Evolutionary conservation across 352 stramenopile genomes (phyloP).

Genomic region (Pythium myriotylum): DNA sequence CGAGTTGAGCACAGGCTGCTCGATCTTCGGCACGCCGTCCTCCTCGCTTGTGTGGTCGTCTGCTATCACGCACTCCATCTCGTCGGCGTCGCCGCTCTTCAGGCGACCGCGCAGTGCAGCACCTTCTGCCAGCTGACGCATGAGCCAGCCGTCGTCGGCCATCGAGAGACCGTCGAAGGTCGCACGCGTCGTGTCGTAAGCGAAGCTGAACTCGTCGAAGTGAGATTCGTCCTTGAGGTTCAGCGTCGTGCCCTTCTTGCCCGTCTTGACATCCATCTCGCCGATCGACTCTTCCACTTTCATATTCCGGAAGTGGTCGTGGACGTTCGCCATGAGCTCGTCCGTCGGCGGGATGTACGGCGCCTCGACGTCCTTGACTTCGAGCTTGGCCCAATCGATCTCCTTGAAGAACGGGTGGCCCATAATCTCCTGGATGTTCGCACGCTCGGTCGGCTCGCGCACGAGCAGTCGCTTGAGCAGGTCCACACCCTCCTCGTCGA

Average conservation of each 20-base stretch:
- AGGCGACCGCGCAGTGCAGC: conserved; percentile 73
- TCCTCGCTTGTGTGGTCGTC: conserved; percentile 67
- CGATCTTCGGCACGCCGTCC: conserved; percentile 39
- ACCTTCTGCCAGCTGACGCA: conserved; percentile 77
- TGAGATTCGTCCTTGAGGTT: conserved; percentile 63
- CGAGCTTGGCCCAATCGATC: conserved; percentile 75
- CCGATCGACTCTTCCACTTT: conserved; percentile 84
- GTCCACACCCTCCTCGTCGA: conserved; percentile 70
- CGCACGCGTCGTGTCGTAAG: conserved; percentile 74
- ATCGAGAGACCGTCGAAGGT: conserved; percentile 82
- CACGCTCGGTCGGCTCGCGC: conserved; percentile 68
- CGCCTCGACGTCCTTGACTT: conserved; percentile 79
- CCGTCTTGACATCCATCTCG: conserved; percentile 63
- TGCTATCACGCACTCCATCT: conserved; percentile 42
- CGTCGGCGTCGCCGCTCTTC: conserved; percentile 44
- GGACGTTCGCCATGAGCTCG: conserved; percentile 87
- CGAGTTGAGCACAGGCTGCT: conserved; percentile 40
- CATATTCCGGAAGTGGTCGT: conserved; percentile 90
- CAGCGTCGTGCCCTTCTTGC: conserved; percentile 51
- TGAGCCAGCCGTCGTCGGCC: conserved; percentile 83
- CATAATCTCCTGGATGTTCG: conserved; percentile 62
- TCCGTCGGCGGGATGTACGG: conserved; percentile 81
- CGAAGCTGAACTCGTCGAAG: conserved; percentile 90
- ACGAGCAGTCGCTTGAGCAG: conserved; percentile 78
- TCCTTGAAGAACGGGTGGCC: conserved; percentile 67